Evolutionary conservation across 75 land plant species (phyloP), one percentile per base, ranked within the genome.

Genomic region (Cupressus sempervirens): DNA sequence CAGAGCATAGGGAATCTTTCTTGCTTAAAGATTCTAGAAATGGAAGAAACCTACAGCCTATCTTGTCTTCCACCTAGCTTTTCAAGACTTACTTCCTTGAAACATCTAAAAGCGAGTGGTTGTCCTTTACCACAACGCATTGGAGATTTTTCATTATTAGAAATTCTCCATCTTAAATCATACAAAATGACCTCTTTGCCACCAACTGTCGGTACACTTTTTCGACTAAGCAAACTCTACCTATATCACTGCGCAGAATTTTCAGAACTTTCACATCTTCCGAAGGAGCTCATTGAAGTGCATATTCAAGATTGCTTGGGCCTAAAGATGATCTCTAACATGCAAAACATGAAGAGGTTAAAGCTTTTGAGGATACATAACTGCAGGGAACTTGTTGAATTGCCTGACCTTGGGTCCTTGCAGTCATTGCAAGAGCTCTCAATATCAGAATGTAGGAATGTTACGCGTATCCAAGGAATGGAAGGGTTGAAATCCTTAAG

Each of bases 11-110:
- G 62, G 6, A 82, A 52, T 12, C 38, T 82, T 13, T 50, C 58
- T 46, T 45, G 29, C 20, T 35, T 82, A 53, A 52, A 7, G 53
- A 34, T 1, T 50, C 40, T 82, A 82, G 62, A 82, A 53, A 82
- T 82, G 54, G 83, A 82, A 32, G 58, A 82, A 82, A 82, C 52
- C 26, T 82, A 53, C 34, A 52, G 83, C 18, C 46, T 82, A 82
- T 48, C 38, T 10, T 0, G 3, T 10, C 62, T 82, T 82, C 83
- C 83, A 82, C 6, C 26, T 16, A 82, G 58, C 46, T 82, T 82
- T 82, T 82, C 58, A 32, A 53, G 23, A 53, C 35, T 82, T 32
- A 52, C 62, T 52, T 82, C 58, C 34, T 18, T 82, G 5, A 43
- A 2, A 6, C 45, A 43, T 43, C 45, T 43, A 43, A 43, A 43